Evolutionary conservation across 1,284 basidiomycete genomes (phyloP), one percentile per base, ranked within the genome.

Genomic region (Schizopora paradoxa): DNA sequence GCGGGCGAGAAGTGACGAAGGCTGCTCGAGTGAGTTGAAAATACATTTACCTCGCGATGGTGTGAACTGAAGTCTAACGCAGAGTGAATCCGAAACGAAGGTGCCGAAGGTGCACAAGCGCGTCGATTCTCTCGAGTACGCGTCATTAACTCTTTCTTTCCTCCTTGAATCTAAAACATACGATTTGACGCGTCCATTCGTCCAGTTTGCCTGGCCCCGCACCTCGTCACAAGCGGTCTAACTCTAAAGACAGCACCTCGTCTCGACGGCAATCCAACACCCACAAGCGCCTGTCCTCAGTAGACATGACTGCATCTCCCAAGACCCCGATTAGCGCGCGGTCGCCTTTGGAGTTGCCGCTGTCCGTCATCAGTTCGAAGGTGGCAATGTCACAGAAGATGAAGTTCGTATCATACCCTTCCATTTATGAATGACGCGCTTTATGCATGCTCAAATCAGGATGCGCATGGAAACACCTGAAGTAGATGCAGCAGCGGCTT

Each of bases 201-300:
- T 23, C 14, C 16, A 47, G 45, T 13, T 34, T 47, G 14, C 45
- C 45, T 19, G 45, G 45, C 14, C 45, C 45, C n/a, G 22, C 14
- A 25, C 45, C 45, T 19, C 31, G 45, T 10, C 23, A 29, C 11
- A 41, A 40, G 37, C 7, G n/a, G n/a, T 13, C 32, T 14, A 31
- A 32, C 18, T 43, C 41, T 11, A 43, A 34, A 22, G 29, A 34
- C 16, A n/a, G 21, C 11, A 27, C 35, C 19, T 8, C 27, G 13
- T 18, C n/a, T n/a, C n/a, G n/a, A 14, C 11, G 14, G 14, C 4
- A 19, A 35, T 22, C 33, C 14, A 3, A 6, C 4, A 19, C 33
- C 10, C 33, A 35, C 14, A n/a, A 35, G 10, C 33, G 14, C 33
- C 18, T 22, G 18, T 16, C 33, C 7, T 35, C 33, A 10, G 22